Percentiles rank a stretch among this genome's conserved stretches.
Evolutionary conservation across 495 filamentous ascomycete species (phyloP).

Genomic region (Hypoxylon perforatum): DNA sequence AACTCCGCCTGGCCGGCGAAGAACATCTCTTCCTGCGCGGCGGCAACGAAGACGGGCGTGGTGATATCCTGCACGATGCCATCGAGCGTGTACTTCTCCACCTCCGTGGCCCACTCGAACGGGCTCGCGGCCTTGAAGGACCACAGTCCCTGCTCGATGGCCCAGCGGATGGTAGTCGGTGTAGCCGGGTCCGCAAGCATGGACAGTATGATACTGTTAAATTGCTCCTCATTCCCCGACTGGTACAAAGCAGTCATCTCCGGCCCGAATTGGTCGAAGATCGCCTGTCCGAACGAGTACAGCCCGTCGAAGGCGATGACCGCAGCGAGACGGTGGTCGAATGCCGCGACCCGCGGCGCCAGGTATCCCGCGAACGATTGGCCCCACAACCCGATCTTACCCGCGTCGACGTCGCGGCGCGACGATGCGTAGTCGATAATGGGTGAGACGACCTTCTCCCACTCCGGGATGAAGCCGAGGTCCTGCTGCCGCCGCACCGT

Average conservation of each 20-base stretch:
- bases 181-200: not conserved
- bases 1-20: slow-evolving; percentile 49
- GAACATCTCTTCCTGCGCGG: slow-evolving; percentile 50
- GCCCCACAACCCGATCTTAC: slow-evolving; percentile 48
- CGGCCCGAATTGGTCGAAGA: slow-evolving; percentile 20
- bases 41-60: slow-evolving; percentile 49
- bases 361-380: slow-evolving; percentile 55
- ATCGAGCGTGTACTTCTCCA: slow-evolving; percentile 41
- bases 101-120: slow-evolving; percentile 43
- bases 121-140: slow-evolving; percentile 49
- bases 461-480: slow-evolving; percentile 60
- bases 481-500: slow-evolving; percentile 57
- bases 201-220: slow-evolving; percentile 22
- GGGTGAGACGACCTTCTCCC: slow-evolving; percentile 59
- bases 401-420: slow-evolving; percentile 41
- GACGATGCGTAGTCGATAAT: slow-evolving; percentile 55
- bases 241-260: slow-evolving; percentile 4
- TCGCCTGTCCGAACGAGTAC: slow-evolving; percentile 35
- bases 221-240: slow-evolving; percentile 17
- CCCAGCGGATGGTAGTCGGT: slow-evolving; percentile 45
- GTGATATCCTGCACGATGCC: slow-evolving; percentile 44
- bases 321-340: slow-evolving; percentile 57
- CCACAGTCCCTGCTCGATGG: slow-evolving; percentile 54
- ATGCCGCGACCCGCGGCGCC: slow-evolving; percentile 53
- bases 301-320: slow-evolving; percentile 54